Evolutionary conservation across 2,329 filamentous ascomycete genomes (phyloP), one percentile per base, ranked within the genome.

Genomic region (Epichloe baconii): DNA sequence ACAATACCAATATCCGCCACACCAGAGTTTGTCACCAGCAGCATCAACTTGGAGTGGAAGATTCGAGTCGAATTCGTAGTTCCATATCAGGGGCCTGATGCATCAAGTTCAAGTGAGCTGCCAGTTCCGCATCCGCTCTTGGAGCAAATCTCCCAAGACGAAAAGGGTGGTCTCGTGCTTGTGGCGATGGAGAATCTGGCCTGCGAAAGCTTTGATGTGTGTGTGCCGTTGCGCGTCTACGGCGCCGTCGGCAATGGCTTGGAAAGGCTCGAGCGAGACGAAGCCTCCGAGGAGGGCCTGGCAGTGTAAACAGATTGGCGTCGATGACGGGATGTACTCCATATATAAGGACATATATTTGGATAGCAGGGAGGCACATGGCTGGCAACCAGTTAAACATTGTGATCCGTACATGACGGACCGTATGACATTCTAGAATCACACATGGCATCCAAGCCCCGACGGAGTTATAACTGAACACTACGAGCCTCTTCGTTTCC

Each of bases 11-110:
- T 85, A 17, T 77, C 76, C 14, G 89, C 88, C 0, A 95, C 90
- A 1, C 93, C 93, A 0, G 89, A 93, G 56, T 95, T 98, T 58
- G 78, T 94, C 45, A 98, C 93, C 0, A 95, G 82, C 54, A 90
- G 90, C 2, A 80, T 98, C 4, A 86, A 80, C 56, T 72, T 96
- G 26, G 85, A 88, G 57, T 98, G 93, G 93, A 86, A 85, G 64
- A 73, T 98, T 36, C 76, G 88, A 1, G 81, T 98, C 52, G 90
- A 97, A 68, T 98, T 98, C 67, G 89, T 95, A 26, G 91, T 91
- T 5, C 83, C 86, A 5, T 79, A 76, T 17, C 64, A 77, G 40
- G 57, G 62, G 42, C 54, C 54, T 11, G 61, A 61, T 19, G 53
- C 53, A 11, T 50, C 57, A 31, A 54, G 52, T 1, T 46, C 52